Conservation (phyloP, 257 asterid species). For the Nicotiana noctiflora region DNA sequence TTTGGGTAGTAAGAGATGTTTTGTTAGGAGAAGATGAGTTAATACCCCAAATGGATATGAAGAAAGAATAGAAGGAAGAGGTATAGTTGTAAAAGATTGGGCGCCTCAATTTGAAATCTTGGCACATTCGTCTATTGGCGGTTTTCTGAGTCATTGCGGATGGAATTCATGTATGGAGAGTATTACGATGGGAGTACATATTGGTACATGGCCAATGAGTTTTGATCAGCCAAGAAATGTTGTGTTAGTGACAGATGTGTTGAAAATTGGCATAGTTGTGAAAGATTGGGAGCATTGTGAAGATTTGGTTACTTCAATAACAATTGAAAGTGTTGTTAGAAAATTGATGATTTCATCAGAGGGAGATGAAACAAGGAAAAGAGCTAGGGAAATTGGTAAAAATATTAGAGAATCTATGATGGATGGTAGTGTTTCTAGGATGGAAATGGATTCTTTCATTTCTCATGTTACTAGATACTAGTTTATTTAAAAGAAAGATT, state of each 20-base stretch:
- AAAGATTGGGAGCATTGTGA: not conserved
- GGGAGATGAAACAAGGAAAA: not conserved
- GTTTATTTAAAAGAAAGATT: too few species aligned
- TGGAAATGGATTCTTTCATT: slow-evolving; percentile 11
- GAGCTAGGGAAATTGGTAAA: not conserved
- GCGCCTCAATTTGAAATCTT: slow-evolving; percentile 1
- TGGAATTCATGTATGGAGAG: slow-evolving; percentile 11
- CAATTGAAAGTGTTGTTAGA: not conserved
- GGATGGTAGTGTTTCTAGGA: slow-evolving; percentile 2
- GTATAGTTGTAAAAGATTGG: not conserved
- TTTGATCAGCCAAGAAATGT: slow-evolving; percentile 9
- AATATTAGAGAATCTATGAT: not conserved
- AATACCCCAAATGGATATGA: not conserved
- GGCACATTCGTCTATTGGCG: not conserved
- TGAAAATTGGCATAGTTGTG: not conserved
- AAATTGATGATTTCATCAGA: not conserved
- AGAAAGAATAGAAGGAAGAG: not conserved
- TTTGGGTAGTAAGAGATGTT: slow-evolving; percentile 1
- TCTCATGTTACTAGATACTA: not conserved
- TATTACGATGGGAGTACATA: slow-evolving; percentile 6
- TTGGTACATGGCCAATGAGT: slow-evolving; percentile 7
- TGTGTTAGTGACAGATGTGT: not conserved
- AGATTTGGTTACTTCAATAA: not conserved
- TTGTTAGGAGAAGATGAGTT: not conserved
- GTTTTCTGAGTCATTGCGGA: slow-evolving; percentile 6